Conservation (phyloP, 805 yeast species). For the Lipomyces spencermartinsiae region DNA sequence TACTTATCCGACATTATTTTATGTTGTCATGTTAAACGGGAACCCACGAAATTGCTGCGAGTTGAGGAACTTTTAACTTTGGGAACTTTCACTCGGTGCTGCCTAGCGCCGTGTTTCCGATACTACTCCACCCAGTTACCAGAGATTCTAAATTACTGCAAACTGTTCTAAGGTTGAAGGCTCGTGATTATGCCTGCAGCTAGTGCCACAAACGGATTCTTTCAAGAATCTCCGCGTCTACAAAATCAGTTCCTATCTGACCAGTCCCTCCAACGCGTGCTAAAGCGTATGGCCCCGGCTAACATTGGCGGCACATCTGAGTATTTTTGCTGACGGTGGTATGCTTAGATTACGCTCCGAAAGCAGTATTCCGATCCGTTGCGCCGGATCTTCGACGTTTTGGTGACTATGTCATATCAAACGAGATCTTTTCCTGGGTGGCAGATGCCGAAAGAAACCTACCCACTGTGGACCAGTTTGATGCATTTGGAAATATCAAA, state of each 20-base stretch:
- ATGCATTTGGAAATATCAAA: conserved; percentile 42
- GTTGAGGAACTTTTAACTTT: too few species aligned
- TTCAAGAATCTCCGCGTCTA: conserved; percentile 41
- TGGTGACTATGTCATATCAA: conserved; percentile 41
- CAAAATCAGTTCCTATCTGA: conserved; percentile 42
- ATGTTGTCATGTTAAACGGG: too few species aligned
- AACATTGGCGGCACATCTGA: too few species aligned
- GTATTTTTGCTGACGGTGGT: too few species aligned
- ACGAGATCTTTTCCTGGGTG: conserved; percentile 40
- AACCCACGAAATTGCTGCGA: too few species aligned
- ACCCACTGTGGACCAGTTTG: conserved; percentile 43
- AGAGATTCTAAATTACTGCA: too few species aligned
- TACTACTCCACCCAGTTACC: too few species aligned
- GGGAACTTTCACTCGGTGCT: too few species aligned
- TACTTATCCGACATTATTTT: too few species aligned
- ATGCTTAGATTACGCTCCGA: conserved; percentile 28
- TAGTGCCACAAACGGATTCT: conserved; percentile 41
- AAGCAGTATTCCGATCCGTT: conserved; percentile 9
- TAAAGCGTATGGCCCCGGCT: conserved; percentile 16
- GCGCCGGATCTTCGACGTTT: conserved; percentile 37
- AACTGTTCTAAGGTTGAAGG: too few species aligned
- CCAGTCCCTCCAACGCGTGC: conserved; percentile 37
- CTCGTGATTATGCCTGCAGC: conserved; percentile 35
- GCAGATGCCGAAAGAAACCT: conserved; percentile 44
- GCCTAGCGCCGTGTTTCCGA: too few species aligned